Evolutionary conservation across 192 early-diverging fungal species (phyloP).

Genomic region (Coemansia sp.): DNA sequence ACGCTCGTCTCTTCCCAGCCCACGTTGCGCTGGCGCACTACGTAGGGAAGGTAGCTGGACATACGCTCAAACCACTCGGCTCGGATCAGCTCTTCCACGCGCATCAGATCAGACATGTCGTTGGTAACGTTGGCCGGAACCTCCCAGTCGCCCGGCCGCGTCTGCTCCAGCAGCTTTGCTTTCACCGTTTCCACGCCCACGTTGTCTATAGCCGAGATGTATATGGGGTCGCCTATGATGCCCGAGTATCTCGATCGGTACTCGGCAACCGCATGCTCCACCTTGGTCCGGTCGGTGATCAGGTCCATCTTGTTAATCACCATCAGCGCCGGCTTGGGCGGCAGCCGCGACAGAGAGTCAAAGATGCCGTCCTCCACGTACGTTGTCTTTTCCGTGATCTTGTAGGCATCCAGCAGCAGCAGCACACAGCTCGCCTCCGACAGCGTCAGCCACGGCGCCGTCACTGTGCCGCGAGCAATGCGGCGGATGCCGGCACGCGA

Average conservation of each 20-base stretch:
- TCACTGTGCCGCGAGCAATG: conserved; percentile 34
- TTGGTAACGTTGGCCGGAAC: conserved; percentile 24
- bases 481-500: conserved; percentile 31
- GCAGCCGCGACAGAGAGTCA: conserved; percentile 11
- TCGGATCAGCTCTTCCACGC: conserved; percentile 48
- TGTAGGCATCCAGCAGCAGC: conserved; percentile 41
- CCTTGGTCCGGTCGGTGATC: conserved; percentile 21
- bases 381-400: conserved; percentile 34
- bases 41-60: conserved; percentile 34
- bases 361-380: conserved; percentile 36
- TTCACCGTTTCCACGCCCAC: conserved; percentile 38
- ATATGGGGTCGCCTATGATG: conserved; percentile 27
- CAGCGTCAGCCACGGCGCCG: conserved; percentile 46
- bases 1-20: conserved; percentile 31
- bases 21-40: conserved; percentile 33
- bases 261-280: conserved; percentile 12
- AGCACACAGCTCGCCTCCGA: conserved; percentile 26
- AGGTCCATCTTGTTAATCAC: conserved; percentile 47
- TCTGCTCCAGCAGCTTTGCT: conserved; percentile 12
- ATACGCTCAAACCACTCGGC: conserved; percentile 43
- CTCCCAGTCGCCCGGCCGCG: conserved; percentile 33
- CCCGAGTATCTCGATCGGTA: conserved; percentile 16
- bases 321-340: conserved; percentile 24
- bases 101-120: conserved; percentile 45
- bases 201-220: conserved; percentile 39